Conservation (phyloP, 345 rosid genomes). For the Firmiana major region DNA sequence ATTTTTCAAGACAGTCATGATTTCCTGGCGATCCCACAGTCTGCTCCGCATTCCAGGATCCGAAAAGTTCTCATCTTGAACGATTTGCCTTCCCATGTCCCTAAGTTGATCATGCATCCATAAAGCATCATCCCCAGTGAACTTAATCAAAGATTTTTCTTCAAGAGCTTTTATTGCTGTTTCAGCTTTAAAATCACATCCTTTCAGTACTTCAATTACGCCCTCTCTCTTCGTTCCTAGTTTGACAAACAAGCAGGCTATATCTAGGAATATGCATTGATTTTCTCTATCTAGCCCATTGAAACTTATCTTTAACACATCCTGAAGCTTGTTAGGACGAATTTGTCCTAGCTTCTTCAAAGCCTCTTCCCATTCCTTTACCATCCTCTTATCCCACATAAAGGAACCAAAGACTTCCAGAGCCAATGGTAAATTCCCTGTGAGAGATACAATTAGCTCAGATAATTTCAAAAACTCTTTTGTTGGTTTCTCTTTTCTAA, state of each 20-base stretch:
- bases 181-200: slow-evolving; percentile 54
- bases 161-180: slow-evolving; percentile 40
- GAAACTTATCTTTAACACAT: slow-evolving; percentile 49
- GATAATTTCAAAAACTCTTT: slow-evolving; percentile 26
- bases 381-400: slow-evolving; percentile 43
- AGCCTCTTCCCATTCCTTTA: slow-evolving; percentile 50
- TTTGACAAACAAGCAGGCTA: slow-evolving; percentile 57
- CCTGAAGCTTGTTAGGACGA: slow-evolving; percentile 36
- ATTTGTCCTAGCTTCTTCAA: slow-evolving; percentile 32
- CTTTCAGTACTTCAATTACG: slow-evolving; percentile 44
- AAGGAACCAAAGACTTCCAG: slow-evolving; percentile 68
- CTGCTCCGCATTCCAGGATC: slow-evolving; percentile 53
- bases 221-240: slow-evolving; percentile 43
- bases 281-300: slow-evolving; percentile 43
- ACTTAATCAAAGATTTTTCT: slow-evolving; percentile 54
- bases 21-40: slow-evolving; percentile 60
- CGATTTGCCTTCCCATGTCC: slow-evolving; percentile 78
- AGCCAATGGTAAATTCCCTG: slow-evolving; percentile 61
- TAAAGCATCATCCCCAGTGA: slow-evolving; percentile 21
- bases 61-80: slow-evolving; percentile 10
- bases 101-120: slow-evolving; percentile 80
- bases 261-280: slow-evolving; percentile 55
- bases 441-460: slow-evolving; percentile 35
- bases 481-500: slow-evolving; percentile 48
- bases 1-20: slow-evolving; percentile 32